A percentile compares a stretch with the other conserved stretches of the same genome.
Evolutionary conservation across 75 land plant genomes (phyloP).

Genomic region (Cupressus sempervirens): DNA sequence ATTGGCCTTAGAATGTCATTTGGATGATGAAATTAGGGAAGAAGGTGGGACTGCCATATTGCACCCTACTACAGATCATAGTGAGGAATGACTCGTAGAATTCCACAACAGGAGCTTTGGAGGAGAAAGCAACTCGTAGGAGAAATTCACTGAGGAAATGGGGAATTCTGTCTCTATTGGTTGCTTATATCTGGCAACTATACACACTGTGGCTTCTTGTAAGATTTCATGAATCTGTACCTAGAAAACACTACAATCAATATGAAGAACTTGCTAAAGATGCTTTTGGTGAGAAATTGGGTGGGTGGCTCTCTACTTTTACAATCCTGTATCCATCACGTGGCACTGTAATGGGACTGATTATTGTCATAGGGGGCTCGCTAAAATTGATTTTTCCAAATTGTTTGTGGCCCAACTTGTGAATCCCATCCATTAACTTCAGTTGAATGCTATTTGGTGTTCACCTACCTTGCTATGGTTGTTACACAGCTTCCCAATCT

Average conservation of each 20-base stretch:
- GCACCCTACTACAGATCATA: no score
- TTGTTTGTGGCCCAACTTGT: slow-evolving; percentile 54
- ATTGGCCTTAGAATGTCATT: no score
- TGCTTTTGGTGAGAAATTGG: slow-evolving; percentile 63
- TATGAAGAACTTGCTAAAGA: slow-evolving; percentile 57
- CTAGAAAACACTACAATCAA: slow-evolving; percentile 65
- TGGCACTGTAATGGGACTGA: slow-evolving; percentile 65
- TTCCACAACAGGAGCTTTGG: no score
- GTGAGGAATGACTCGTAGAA: no score
- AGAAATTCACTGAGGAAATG: no score
- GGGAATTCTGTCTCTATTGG: slow-evolving; percentile 49
- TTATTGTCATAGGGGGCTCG: slow-evolving; percentile 66
- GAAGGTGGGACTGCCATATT: no score
- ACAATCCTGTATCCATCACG: slow-evolving; percentile 73
- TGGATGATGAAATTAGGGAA: no score
- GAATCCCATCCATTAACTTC: slow-evolving; percentile 38
- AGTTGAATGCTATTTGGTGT: slow-evolving; percentile 89
- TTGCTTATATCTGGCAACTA: slow-evolving; percentile 57
- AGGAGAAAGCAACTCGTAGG: no score
- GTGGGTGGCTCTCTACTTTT: slow-evolving; percentile 39
- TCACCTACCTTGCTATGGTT: slow-evolving; percentile 47
- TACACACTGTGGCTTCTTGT: slow-evolving; percentile 71
- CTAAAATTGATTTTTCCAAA: slow-evolving; percentile 60
- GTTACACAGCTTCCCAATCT: slow-evolving; percentile 95
- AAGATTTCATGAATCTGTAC: slow-evolving; percentile 73